Conservation (phyloP, 163 green algal species). For the Chloromonas sp. region DNA sequence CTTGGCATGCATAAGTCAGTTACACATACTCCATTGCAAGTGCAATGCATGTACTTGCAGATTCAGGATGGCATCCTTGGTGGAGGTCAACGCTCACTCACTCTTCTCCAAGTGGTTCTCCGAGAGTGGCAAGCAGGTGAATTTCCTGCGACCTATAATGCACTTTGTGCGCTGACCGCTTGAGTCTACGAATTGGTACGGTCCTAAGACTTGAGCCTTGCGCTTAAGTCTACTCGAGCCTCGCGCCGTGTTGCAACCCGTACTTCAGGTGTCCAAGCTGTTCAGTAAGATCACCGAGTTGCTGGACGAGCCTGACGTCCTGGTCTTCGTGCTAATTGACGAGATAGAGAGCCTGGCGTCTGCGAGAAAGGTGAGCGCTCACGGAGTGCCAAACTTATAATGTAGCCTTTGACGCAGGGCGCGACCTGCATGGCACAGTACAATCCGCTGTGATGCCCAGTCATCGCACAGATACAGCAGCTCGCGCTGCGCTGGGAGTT, state of each 20-base stretch:
- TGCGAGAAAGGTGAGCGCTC: conserved; percentile 43
- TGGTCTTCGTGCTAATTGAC: conserved; percentile 96
- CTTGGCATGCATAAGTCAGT: too few species aligned
- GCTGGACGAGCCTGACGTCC: conserved; percentile 69
- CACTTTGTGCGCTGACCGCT: not conserved
- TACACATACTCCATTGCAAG: too few species aligned
- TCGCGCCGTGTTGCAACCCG: not conserved
- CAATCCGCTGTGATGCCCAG: not conserved
- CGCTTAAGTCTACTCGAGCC: not conserved
- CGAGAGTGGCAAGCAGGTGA: conserved; percentile 44
- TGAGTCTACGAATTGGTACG: not conserved
- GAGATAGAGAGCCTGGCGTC: conserved; percentile 76
- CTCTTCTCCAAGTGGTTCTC: conserved; percentile 94
- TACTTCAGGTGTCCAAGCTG: conserved; percentile 60
- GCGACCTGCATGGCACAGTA: not conserved
- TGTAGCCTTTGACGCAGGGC: not conserved
- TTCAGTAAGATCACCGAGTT: conserved; percentile 86
- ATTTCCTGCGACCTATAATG: not conserved
- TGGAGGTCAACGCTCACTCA: conserved; percentile 95
- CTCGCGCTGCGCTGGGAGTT: not conserved
- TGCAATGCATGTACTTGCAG: too few species aligned
- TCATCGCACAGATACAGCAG: not conserved
- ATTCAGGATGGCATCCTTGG: conserved; percentile 40
- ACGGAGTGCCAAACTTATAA: too few species aligned
- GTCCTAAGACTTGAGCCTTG: not conserved